These are phyloP conservation scores for Fremontodendron californicum DNA, from an alignment of 345 rosid species.

Conservation along the genomic window DNA sequence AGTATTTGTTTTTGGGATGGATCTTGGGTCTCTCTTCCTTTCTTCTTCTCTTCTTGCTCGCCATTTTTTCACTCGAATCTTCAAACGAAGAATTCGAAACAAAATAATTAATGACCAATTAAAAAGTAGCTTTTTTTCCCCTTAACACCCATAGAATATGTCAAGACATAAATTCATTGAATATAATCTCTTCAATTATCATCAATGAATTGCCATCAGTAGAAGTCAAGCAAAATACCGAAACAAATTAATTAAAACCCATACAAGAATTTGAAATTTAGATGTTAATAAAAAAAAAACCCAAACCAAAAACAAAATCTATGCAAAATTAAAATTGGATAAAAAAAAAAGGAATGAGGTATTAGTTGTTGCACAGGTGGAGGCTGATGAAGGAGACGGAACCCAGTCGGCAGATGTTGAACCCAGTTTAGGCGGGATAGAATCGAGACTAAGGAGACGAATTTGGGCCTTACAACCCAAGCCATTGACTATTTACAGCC, in stretches of 20 bases:
- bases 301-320: not conserved
- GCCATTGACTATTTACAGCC: not conserved
- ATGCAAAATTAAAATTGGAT: not conserved
- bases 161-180: not conserved
- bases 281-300: not conserved
- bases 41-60: conserved; percentile 50
- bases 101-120: too few relatives aligned
- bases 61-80: conserved; percentile 21
- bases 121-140: too few relatives aligned
- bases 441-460: not conserved
- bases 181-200: not conserved
- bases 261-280: not conserved
- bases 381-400: not conserved
- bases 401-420: not conserved
- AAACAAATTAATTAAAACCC: not conserved
- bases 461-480: not conserved
- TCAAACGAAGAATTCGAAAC: not conserved
- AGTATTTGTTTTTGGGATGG: conserved; percentile 63
- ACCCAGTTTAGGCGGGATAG: not conserved
- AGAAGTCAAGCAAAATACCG: not conserved
- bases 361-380: not conserved
- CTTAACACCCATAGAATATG: not conserved
- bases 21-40: conserved; percentile 48
- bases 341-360: too few relatives aligned
- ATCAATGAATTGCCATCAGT: not conserved